Base-by-base conservation (phyloP, 441 rosid genomes). In the Pelargonium cotyledonis region DNA sequence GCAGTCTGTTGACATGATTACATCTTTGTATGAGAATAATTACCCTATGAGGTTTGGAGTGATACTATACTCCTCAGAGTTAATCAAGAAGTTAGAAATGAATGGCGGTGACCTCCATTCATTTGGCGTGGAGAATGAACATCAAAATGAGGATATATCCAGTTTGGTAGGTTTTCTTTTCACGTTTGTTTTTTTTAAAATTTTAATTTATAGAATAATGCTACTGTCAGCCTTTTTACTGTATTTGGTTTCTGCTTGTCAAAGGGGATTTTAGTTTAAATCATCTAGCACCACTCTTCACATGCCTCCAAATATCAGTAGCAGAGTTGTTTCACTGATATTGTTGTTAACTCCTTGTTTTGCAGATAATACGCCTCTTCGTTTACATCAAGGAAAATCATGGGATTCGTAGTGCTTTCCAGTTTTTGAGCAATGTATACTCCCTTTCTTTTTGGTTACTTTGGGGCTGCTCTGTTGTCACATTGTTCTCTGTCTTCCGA, bases 21-120 rank as follows among this genome's bases (percentile, higher is more conserved):
- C 80, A 68, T 81, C 96, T 57, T 79, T 91, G 68, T 88, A 89
- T 73, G 98, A 91, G 85, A 91, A 85, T 82, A 87, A 82, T 73
- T 75, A 85, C 72, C 98, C 98, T 0, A 76, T 96, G 85, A 89
- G 99, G 81, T 93, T 93, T 82, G 98, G 99, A 71, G 86, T 96
- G 72, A 78, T 96, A 60, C 82, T 96, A 58, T 93, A 91, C 81
- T 96, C 99, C 72, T 70, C 88, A 43, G 80, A 85, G 68, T 75
- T 88, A 70, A 83, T 89, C 77, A 85, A 85, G 82, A 84, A 70
- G 75, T 75, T 88, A 72, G 92, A 90, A 83, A 76, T 68, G 65
- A 82, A 75, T 68, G 85, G 87, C 79, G 93, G 87, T 68, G 83
- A 83, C 60, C 78, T 78, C 23, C 77, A 68, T 73, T 80, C 83